Base-by-base conservation (phyloP, 331 rosid species). In the Malus hybrid region DNA sequence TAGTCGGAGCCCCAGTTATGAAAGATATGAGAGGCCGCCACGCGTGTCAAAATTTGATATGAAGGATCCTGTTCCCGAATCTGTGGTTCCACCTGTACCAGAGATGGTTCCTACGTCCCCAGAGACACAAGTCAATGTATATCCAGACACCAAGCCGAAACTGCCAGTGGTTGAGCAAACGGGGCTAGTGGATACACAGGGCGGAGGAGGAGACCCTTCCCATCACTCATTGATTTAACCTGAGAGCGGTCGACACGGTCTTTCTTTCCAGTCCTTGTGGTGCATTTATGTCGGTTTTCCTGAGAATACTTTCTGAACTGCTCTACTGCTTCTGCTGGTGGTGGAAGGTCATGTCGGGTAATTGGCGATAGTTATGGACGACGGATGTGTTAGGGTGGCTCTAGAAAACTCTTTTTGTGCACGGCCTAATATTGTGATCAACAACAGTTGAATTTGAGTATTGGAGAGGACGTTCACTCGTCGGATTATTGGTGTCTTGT, bases 1-100 rank as follows among this genome's bases (percentile, higher is more conserved):
- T 4, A 65, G 67, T 71, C 82, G 76, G 11, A 87, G 90, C 70
- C 82, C 72, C 56, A 77, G 88, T 71, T 68, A 73, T 71, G 93
- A 81, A 39, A 89, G 81, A 71, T 59, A 76, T 14, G 81, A 73
- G 64, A 79, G 85, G 82, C 74, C 91, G 10, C 78, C 92, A 20
- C 78, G 72, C 34, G 78, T 28, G 19, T 82, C 65, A 7, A 48
- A 42, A 69, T 73, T 79, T 54, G 91, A 83, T 80, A 70, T 39
- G 59, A 78, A 44, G 70, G 85, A 80, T 65, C 29, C 50, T 9
- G 34, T 77, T 62, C 79, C 82, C 20, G 86, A 78, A 52, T 70
- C 50, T 27, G 90, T 70, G 79, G 77, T 82, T 65, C 74, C 70
- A 57, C 80, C 87, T 18, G 88, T 78, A 66, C 65, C 86, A 66